Conservation (phyloP, 306 rosid genomes). For the Sechiopsis laciniata region DNA sequence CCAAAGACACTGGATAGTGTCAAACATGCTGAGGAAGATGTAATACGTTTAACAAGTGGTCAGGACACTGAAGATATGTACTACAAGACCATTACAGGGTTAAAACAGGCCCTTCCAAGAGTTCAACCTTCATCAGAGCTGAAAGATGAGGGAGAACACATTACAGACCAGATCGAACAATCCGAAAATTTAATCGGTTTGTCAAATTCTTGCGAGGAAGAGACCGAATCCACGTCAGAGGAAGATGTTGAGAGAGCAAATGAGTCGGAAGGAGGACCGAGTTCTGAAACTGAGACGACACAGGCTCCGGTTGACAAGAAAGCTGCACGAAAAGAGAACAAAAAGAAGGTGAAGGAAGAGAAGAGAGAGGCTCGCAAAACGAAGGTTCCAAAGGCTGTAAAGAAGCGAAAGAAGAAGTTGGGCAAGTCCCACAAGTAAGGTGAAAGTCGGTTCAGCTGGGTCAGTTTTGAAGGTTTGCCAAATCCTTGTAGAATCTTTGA, state of each 20-base stretch:
- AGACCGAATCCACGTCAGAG: constrained; percentile 26
- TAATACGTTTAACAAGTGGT: constrained; percentile 57
- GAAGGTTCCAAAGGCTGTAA: constrained; percentile 73
- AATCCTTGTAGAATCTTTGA: not conserved
- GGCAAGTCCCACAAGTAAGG: constrained; percentile 50
- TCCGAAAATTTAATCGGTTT: not conserved
- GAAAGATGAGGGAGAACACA: constrained; percentile 25
- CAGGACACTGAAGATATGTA: constrained; percentile 57
- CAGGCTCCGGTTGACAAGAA: constrained; percentile 53
- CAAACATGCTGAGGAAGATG: constrained; percentile 72
- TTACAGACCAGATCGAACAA: constrained; percentile 18
- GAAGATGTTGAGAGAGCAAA: constrained; percentile 32
- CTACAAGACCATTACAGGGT: constrained; percentile 76
- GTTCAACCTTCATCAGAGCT: constrained; percentile 26
- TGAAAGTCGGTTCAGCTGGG: not conserved
- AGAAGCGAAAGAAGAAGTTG: constrained; percentile 72
- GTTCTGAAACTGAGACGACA: constrained; percentile 26
- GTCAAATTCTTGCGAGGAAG: constrained; percentile 25
- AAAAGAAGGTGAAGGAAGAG: constrained; percentile 85
- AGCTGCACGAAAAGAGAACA: constrained; percentile 75
- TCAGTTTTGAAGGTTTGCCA: not conserved
- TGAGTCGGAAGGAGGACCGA: constrained; percentile 45
- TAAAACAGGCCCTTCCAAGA: constrained; percentile 44
- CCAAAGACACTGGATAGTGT: constrained; percentile 69
- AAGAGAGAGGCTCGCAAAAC: constrained; percentile 71